phyloP scores from a whole-genome alignment of 1,139 yeast species.

The Nakaseomyces nivariensis region DNA sequence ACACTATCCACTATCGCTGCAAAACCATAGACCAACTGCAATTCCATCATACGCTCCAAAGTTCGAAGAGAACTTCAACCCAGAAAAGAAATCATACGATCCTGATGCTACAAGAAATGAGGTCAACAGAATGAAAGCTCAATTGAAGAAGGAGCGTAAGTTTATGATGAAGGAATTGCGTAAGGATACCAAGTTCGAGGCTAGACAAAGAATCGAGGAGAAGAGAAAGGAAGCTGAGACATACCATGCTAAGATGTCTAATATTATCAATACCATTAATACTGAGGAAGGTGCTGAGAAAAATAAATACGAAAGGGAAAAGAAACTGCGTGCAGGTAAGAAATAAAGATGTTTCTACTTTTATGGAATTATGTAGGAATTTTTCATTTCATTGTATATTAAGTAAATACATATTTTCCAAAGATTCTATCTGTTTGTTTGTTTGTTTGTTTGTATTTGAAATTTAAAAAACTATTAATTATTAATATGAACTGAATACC shows the following conservation, averaged over 20 bases:
- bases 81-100: slow-evolving; percentile 88
- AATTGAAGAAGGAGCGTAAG: slow-evolving; percentile 86
- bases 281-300: slow-evolving; percentile 93
- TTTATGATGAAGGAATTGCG: slow-evolving; percentile 82
- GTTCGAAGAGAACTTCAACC: slow-evolving; percentile 92
- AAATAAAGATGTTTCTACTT: slow-evolving; percentile 15
- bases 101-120: slow-evolving; percentile 75
- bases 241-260: slow-evolving; percentile 85
- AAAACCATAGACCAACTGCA: slow-evolving; percentile 77
- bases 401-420: background rate
- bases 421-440: background rate
- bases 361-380: background rate
- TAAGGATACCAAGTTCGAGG: slow-evolving; percentile 76
- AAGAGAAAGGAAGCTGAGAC: slow-evolving; percentile 66
- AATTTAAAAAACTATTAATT: background rate
- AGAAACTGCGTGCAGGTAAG: slow-evolving; percentile 50
- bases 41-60: slow-evolving; percentile 82
- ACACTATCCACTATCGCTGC: slow-evolving; percentile 71
- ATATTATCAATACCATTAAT: slow-evolving; percentile 72
- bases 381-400: background rate
- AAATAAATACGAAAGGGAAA: slow-evolving; percentile 83
- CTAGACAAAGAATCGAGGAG: slow-evolving; percentile 73
- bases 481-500: background rate
- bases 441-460: background rate
- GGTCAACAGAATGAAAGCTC: slow-evolving; percentile 67